phyloP scores from a whole-genome alignment of 2,329 filamentous ascomycete species.

The Acrodontium crateriforme region DNA sequence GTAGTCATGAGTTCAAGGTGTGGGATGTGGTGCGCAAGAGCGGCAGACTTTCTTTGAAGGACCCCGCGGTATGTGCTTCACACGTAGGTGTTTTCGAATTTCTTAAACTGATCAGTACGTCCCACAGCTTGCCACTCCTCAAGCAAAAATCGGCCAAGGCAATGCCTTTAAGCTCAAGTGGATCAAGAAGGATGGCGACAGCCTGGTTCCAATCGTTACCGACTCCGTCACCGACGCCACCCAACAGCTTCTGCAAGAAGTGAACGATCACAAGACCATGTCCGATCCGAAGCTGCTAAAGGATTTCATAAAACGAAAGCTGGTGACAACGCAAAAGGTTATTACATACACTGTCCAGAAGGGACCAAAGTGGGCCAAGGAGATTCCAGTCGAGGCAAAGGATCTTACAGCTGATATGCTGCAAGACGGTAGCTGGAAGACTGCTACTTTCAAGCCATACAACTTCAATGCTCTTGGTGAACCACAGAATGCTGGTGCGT shows the following conservation, averaged over 20 bases:
- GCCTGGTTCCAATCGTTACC: conserved; percentile 37
- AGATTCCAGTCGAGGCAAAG: conserved; percentile 86
- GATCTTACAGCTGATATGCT: conserved; percentile 93
- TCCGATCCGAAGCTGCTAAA: conserved; percentile 60
- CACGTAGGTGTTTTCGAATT: too few species aligned
- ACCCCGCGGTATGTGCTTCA: conserved; percentile 32
- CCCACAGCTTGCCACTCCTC: conserved; percentile 59
- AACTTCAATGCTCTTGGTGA: conserved; percentile 59
- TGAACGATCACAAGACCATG: conserved; percentile 55
- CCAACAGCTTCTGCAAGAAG: conserved; percentile 57
- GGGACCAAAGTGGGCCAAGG: conserved; percentile 73
- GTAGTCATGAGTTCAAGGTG: conserved; percentile 38
- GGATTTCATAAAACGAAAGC: conserved; percentile 84
- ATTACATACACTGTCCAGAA: conserved; percentile 75
- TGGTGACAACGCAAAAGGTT: conserved; percentile 70
- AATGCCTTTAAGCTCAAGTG: conserved; percentile 74
- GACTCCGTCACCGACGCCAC: conserved; percentile 72
- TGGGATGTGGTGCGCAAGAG: conserved; percentile 34
- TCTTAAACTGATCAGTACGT: too few species aligned
- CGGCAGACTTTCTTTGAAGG: conserved; percentile 33
- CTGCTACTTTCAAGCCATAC: conserved; percentile 72
- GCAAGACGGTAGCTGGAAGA: conserved; percentile 77
- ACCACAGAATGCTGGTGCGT: conserved; percentile 38
- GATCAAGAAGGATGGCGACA: conserved; percentile 49
- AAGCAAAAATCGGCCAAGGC: conserved; percentile 74